Base-by-base conservation (phyloP, 768 basidiomycete genomes). In the Boletus subcaerulescens region DNA sequence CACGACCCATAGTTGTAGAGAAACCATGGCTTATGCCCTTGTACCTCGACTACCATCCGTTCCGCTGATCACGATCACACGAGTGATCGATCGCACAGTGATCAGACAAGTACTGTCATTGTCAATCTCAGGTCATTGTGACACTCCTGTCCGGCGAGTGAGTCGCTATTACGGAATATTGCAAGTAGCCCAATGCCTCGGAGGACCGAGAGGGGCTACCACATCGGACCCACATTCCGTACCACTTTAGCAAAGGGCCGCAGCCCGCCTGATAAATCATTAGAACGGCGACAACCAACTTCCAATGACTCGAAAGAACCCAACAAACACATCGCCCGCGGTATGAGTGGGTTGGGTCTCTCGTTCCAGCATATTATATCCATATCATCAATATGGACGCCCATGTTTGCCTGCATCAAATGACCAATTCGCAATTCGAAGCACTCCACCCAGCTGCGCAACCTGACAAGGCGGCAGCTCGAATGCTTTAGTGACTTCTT, bases 41-140 rank as follows among this genome's bases (percentile, higher is more conserved):
- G 48, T 60, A 62, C 56, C 58, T 57, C 53, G 55, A 51, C 57
- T 42, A 50, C 54, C 48, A 42, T 59, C 64, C 63, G 65, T 58
- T 70, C 61, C 64, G 63, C 26, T 64, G 71, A 71, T 72, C 71
- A 71, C 52, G 69, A 72, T 72, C 68, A 57, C 52, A n/a, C 17
- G 12, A 0, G 29, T 39, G 66, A 68, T 65, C 66, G 65, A 66
- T 66, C 65, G 63, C 65, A 54, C 65, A 54, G 26, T 55, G 69
- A 70, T 71, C 71, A 62, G 56, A 59, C 58, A 35, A 12, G 44
- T 52, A 47, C 56, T 60, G 61, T 58, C 65, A 59, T 52, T 46
- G 57, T 57, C 65, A 59, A 61, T 59, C 50, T 33, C 55, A 39
- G 49, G 0, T 18, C 47, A 18, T 31, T 14, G 40, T 50, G 32